Evolutionary conservation across 2,329 filamentous ascomycete genomes (phyloP).

Genomic region (Trichoderma asperellum): DNA sequence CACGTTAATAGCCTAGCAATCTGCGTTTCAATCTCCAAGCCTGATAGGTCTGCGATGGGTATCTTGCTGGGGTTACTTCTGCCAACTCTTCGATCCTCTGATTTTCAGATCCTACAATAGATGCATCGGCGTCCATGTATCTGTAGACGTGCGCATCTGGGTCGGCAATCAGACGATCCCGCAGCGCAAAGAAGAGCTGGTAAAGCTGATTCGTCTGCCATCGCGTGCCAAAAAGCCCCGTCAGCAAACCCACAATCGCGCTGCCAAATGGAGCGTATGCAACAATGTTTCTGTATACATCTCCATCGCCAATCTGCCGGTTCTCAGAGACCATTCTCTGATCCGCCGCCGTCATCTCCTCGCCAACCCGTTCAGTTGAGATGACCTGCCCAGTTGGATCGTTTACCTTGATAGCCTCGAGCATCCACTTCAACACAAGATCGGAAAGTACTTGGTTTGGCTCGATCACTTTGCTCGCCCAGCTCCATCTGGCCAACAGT

Average conservation of each 20-base stretch:
- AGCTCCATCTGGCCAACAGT: neutral
- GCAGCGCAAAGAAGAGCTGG: neutral
- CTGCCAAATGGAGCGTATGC: neutral
- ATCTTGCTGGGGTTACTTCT: neutral
- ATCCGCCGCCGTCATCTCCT: neutral
- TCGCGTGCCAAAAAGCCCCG: neutral
- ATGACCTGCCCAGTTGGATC: neutral
- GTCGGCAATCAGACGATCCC: neutral
- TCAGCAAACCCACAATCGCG: neutral
- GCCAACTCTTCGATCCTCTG: neutral
- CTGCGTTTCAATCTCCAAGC: neutral
- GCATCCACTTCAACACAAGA: neutral
- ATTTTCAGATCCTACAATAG: neutral
- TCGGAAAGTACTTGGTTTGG: neutral
- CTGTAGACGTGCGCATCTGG: neutral
- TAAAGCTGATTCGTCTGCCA: neutral
- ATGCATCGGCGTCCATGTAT: neutral
- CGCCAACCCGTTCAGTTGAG: neutral
- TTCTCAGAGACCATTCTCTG: neutral
- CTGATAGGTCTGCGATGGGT: neutral
- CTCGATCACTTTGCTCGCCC: neutral
- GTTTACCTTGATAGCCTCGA: neutral
- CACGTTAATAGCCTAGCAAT: neutral
- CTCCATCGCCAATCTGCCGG: neutral
- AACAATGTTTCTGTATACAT: neutral